Evolutionary conservation across 345 rosid genomes (phyloP), one percentile per base, ranked within the genome.

Genomic region (Camelina hispida): DNA sequence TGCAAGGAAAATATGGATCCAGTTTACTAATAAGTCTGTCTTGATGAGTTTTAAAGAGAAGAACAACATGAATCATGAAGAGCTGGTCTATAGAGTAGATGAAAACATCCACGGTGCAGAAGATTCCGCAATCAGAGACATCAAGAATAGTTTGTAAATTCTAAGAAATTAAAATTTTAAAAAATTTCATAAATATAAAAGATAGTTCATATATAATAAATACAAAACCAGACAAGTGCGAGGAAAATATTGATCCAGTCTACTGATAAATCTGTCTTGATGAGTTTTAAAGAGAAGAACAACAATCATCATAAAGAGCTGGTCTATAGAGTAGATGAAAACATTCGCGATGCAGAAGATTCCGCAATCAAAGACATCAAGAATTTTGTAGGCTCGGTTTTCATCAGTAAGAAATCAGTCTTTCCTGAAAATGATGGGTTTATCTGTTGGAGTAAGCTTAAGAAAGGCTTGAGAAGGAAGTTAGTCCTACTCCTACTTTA

Each of bases 181-280:
- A 20, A 20, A 20, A 20, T 20, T 20, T 20, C 1, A 20, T 20
- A 20, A 20, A 20, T 20, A 20, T 20, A 20, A 20, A 20, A 20
- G 22, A 20, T 20, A 20, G 22, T 1, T 20, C 22, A 20, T 20
- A 20, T 20, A 20, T 20, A 20, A 20, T 20, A 20, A 20, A 20
- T 20, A 69, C 77, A 70, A 60, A 80, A 75, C 32, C 78, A 60
- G 55, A 82, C 64, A 64, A 51, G 79, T 47, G 68, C 73, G 37
- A 87, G 68, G 48, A 86, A 81, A 58, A 89, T 93, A 38, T 73
- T 90, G 90, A 87, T 90, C 72, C 89, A 87, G 80, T 95, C 99
- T 65, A 78, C 83, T 22, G 75, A 83, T 74, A 92, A 89, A 75
- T 78, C 97, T 40, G 91, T 92, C 67, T 81, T 95, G 17, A 79